phyloP scores from a whole-genome alignment of 208 protist genomes.

The Leishmania braziliensis region DNA sequence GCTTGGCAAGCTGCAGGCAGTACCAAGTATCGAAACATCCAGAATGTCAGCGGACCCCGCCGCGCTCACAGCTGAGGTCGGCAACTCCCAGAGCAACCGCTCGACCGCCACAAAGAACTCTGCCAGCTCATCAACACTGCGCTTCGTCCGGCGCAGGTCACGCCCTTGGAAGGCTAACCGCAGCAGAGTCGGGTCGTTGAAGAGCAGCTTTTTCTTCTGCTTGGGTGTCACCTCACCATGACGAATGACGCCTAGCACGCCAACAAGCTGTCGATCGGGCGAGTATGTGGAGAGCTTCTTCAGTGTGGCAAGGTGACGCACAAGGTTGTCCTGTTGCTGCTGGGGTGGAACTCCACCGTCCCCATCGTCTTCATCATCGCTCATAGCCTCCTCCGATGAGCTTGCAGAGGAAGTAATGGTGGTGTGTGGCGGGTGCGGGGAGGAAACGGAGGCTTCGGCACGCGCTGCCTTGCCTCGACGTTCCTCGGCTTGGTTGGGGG shows the following conservation, averaged over 20 bases:
- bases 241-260: conserved; percentile 52
- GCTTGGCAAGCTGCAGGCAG: background rate
- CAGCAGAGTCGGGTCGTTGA: conserved; percentile 37
- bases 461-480: background rate
- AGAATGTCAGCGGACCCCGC: background rate
- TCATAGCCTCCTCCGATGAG: too few species aligned
- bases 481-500: background rate
- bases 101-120: conserved; percentile 28
- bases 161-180: conserved; percentile 25
- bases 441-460: background rate
- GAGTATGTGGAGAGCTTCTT: conserved; percentile 50
- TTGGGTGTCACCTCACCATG: conserved; percentile 62
- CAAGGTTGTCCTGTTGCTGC: conserved; percentile 17
- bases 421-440: background rate
- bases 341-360: background rate
- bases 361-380: background rate
- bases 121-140: conserved; percentile 22
- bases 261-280: conserved; percentile 49
- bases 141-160: conserved; percentile 17
- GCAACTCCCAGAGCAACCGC: conserved; percentile 15
- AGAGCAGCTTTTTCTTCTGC: conserved; percentile 62
- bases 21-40: conserved; percentile 16
- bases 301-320: conserved; percentile 37
- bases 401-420: background rate
- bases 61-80: background rate